These are phyloP conservation scores for Phytophthora ramorum DNA, from an alignment of 352 stramenopile species.

Conservation along the genomic window DNA sequence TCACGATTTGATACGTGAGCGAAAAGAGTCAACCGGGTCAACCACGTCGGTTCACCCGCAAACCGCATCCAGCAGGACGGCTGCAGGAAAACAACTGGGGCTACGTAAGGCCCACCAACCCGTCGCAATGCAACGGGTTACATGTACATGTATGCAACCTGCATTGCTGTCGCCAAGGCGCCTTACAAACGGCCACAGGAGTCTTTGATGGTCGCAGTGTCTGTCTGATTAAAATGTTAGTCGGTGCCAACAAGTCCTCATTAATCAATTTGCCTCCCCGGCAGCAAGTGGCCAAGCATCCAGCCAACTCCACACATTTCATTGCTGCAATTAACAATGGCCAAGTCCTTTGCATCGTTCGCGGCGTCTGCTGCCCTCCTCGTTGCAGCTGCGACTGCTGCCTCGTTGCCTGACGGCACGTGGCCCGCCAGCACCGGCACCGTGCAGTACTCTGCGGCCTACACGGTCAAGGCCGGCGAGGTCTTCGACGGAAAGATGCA, in stretches of 20 bases:
- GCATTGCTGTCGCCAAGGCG: neutral
- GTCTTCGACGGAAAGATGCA: conserved; percentile 7
- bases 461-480: conserved; percentile 11
- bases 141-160: neutral
- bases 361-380: conserved; percentile 8
- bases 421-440: conserved; percentile 27
- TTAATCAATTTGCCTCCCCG: conserved; percentile 24
- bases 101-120: neutral
- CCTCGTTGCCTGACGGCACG: conserved; percentile 27
- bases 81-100: neutral
- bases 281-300: conserved; percentile 23
- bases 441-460: conserved; percentile 14
- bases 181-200: conserved; percentile 8
- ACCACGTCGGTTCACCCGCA: neutral
- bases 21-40: neutral
- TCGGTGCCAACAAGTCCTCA: conserved; percentile 6
- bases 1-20: neutral
- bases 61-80: neutral
- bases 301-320: conserved; percentile 6
- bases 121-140: too few species aligned
- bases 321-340: conserved; percentile 9
- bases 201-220: conserved; percentile 8
- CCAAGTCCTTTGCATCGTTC: conserved; percentile 5
- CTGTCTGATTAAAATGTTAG: conserved; percentile 3
- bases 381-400: conserved; percentile 5